phyloP scores from a whole-genome alignment of 768 basidiomycete species.

The Mycena rebaudengoi region DNA sequence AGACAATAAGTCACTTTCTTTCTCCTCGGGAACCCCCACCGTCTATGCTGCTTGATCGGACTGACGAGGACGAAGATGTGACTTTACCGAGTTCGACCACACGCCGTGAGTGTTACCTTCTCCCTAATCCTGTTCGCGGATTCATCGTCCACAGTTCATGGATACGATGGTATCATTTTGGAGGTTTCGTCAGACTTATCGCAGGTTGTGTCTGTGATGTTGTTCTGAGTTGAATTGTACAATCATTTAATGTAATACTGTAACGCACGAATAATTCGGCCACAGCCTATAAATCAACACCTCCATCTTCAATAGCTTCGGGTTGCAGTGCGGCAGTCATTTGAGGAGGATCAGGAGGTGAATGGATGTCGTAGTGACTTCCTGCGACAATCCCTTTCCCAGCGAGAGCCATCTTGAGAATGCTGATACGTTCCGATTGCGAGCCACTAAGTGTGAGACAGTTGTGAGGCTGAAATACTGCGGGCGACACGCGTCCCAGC shows the following conservation, averaged over 20 bases:
- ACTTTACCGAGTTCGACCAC: constrained; percentile 74
- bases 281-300: constrained; percentile 19
- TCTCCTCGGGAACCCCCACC: constrained; percentile 78
- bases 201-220: constrained; percentile 76
- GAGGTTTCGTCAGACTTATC: constrained; percentile 84
- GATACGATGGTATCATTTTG: constrained; percentile 83
- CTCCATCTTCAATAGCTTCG: constrained; percentile 2
- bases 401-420: constrained; percentile 69
- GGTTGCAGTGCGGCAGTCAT: neutral
- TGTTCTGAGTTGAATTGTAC: constrained; percentile 57
- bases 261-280: neutral
- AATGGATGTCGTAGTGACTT: constrained; percentile 56
- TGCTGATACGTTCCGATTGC: constrained; percentile 78
- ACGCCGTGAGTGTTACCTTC: constrained; percentile 55
- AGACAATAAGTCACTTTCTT: constrained; percentile 81
- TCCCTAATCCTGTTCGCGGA: constrained; percentile 19
- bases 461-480: constrained; percentile 15
- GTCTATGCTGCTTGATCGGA: constrained; percentile 83
- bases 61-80: constrained; percentile 77
- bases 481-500: constrained; percentile 26
- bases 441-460: constrained; percentile 60
- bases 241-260: constrained; percentile 19
- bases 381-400: constrained; percentile 63
- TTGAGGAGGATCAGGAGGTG: constrained; percentile 1
- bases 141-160: constrained; percentile 57